phyloP scores from a whole-genome alignment of 2,329 filamentous ascomycete species.

The Neofusicoccum sp. region DNA sequence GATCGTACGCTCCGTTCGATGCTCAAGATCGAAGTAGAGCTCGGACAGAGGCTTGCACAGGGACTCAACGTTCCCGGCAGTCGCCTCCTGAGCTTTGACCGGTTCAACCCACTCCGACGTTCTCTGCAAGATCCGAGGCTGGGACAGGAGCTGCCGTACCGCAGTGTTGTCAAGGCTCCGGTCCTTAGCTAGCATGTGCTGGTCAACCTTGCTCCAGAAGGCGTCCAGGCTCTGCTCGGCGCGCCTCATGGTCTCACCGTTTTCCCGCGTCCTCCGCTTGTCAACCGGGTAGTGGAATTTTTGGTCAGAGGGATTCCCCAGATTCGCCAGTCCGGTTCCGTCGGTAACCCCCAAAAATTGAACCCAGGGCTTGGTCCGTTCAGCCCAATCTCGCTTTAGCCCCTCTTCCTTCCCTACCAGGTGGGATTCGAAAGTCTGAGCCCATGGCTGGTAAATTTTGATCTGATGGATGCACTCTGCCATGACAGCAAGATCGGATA shows the following conservation, averaged over 20 bases:
- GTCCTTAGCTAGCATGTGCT: constrained; percentile 12
- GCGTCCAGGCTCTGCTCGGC: constrained; percentile 51
- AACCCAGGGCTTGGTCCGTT: constrained; percentile 7
- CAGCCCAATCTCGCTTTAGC: constrained; percentile 4
- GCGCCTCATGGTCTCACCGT: constrained; percentile 42
- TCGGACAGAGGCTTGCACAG: constrained; percentile 25
- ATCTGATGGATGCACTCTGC: constrained; percentile 47
- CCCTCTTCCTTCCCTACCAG: constrained; percentile 11
- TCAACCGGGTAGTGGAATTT: constrained; percentile 51
- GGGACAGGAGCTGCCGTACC: constrained; percentile 27
- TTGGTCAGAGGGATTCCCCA: constrained; percentile 36
- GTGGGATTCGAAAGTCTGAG: constrained; percentile 37
- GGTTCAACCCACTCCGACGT: constrained; percentile 50
- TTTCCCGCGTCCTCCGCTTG: constrained; percentile 49
- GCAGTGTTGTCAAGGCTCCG: constrained; percentile 13
- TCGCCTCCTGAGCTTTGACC: constrained; percentile 1
- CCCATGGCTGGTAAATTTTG: constrained; percentile 51
- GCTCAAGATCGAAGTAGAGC: constrained; percentile 26
- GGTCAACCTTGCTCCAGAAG: constrained; percentile 46
- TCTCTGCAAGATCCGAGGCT: constrained; percentile 42
- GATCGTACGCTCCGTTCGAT: constrained; percentile 17
- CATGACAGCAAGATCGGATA: constrained; percentile 50
- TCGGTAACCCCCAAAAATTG: constrained; percentile 6
- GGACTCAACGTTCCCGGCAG: not conserved
- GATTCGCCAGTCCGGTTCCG: constrained; percentile 11